phyloP scores from a whole-genome alignment of 75 land plant species.

The Ceratopteris richardii region DNA sequence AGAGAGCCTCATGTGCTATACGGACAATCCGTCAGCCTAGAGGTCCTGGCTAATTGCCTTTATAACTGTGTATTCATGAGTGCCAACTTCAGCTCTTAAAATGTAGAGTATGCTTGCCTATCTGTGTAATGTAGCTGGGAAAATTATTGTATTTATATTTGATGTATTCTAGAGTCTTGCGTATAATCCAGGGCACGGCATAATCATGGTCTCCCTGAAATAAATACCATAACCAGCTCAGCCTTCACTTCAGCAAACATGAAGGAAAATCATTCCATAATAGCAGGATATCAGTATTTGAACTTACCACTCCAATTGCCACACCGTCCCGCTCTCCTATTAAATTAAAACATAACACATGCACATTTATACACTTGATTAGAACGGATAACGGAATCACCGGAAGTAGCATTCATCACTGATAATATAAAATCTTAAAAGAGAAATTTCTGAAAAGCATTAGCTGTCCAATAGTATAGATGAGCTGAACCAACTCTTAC shows the following conservation, averaged over 20 bases:
- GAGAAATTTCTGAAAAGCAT: too few relatives aligned
- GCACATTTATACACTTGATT: too few relatives aligned
- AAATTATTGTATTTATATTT: neutral
- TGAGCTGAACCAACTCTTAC: too few relatives aligned
- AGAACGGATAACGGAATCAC: too few relatives aligned
- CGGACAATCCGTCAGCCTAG: neutral
- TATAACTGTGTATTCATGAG: neutral
- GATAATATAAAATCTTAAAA: too few relatives aligned
- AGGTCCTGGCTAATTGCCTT: neutral
- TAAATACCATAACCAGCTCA: neutral
- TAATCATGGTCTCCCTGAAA: slow-evolving; percentile 2
- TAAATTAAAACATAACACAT: neutral
- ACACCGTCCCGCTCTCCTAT: neutral
- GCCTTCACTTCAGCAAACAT: neutral
- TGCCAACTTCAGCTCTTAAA: neutral
- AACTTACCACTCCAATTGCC: slow-evolving; percentile 2
- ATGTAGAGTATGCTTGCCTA: neutral
- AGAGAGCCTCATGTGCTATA: neutral
- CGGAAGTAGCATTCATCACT: too few relatives aligned
- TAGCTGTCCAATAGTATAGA: too few relatives aligned
- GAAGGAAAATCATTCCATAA: neutral
- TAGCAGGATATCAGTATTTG: neutral
- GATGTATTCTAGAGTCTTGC: neutral
- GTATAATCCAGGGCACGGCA: slow-evolving; percentile 4
- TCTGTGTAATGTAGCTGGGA: slow-evolving; percentile 4